These are phyloP conservation scores for Diaporthe helianthi DNA, from an alignment of 2,329 filamentous ascomycete genomes.

Conservation along the genomic window DNA sequence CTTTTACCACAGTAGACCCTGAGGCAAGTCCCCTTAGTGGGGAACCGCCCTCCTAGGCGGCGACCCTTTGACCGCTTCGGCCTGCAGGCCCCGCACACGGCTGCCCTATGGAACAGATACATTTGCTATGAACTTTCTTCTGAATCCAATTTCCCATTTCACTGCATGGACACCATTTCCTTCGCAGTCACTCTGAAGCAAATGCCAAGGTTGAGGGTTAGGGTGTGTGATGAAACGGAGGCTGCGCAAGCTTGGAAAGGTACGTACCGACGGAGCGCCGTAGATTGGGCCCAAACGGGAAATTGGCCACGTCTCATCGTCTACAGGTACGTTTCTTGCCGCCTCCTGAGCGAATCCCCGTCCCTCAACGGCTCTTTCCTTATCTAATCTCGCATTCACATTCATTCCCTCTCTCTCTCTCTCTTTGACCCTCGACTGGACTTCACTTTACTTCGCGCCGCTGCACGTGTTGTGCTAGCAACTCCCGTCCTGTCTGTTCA, in stretches of 20 bases:
- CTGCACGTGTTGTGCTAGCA: slow-evolving; percentile 14
- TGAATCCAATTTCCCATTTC: not conserved
- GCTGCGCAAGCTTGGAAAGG: not conserved
- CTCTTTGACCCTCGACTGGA: not conserved
- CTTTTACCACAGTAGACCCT: not conserved
- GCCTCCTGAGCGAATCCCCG: slow-evolving; percentile 17
- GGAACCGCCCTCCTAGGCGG: not conserved
- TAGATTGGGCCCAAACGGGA: slow-evolving; percentile 28
- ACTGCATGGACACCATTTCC: not conserved
- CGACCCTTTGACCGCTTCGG: slow-evolving; percentile 12
- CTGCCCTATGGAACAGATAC: not conserved
- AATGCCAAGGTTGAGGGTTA: not conserved
- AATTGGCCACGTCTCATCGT: slow-evolving; percentile 34
- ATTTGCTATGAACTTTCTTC: not conserved
- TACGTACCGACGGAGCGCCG: slow-evolving; percentile 1
- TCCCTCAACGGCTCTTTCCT: slow-evolving; percentile 20
- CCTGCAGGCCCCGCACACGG: not conserved
- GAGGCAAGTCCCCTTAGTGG: slow-evolving; percentile 3
- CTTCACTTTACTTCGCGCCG: not conserved
- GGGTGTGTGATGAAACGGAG: slow-evolving; percentile 1
- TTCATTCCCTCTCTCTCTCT: not conserved
- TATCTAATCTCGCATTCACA: slow-evolving; percentile 14
- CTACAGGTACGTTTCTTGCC: not conserved
- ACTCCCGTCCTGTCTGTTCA: not conserved
- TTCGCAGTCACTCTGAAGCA: not conserved